Evolutionary conservation across 225 moss, liverwort and hornwort genomes (phyloP).

Genomic region (Sphagnum tenellum): DNA sequence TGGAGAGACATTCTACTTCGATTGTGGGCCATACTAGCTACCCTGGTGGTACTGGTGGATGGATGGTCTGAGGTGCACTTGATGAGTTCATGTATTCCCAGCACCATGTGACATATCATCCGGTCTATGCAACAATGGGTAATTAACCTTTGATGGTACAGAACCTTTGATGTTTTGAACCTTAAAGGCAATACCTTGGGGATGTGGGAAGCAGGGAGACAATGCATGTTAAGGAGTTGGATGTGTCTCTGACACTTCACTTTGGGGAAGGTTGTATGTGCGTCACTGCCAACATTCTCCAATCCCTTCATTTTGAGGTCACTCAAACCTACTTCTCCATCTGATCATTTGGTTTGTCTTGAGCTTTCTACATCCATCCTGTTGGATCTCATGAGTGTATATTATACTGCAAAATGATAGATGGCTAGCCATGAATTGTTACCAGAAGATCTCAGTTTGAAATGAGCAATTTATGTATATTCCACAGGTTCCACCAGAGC

Average conservation of each 20-base stretch:
- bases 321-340: not conserved
- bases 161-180: too few species aligned
- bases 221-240: constrained; percentile 59
- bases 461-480: not conserved
- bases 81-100: too few species aligned
- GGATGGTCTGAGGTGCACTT: not conserved
- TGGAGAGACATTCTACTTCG: too few species aligned
- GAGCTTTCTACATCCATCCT: not conserved
- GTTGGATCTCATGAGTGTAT: not conserved
- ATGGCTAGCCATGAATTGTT: too few species aligned
- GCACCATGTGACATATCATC: too few species aligned
- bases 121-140: too few species aligned
- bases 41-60: too few species aligned
- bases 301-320: constrained; percentile 69
- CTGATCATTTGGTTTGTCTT: not conserved
- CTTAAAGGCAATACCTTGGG: not conserved
- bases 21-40: too few species aligned
- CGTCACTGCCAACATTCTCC: constrained; percentile 41
- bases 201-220: constrained; percentile 39
- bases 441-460: too few species aligned
- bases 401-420: too few species aligned
- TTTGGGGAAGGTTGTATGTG: constrained; percentile 70
- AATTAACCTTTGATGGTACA: too few species aligned
- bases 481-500: constrained; percentile 28
- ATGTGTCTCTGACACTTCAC: constrained; percentile 52